Base-by-base conservation (phyloP, 495 filamentous ascomycete genomes). In the Hyaloscypha hepaticicola region DNA sequence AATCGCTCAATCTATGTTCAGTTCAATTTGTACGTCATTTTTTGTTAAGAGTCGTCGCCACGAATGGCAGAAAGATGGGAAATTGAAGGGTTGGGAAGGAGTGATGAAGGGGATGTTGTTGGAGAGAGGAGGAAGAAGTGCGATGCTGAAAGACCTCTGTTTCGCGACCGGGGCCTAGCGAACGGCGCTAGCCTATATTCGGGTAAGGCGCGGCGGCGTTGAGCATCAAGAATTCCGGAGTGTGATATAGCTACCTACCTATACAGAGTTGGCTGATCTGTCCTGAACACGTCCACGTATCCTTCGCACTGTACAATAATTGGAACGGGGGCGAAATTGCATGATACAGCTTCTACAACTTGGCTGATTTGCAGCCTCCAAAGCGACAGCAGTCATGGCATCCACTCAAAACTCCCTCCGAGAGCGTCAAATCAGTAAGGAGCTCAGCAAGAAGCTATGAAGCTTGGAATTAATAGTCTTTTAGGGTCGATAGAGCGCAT, bases 401-500 rank as follows among this genome's bases (percentile, higher is more conserved):
- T 78, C 87, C 66, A 82, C 83, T 65, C 82, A 88, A 62, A 83
- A 86, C 78, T 92, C 92, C 66, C 83, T 99, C 72, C 88, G 95
- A 76, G 95, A 97, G 82, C 92, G 93, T 76, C 95, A 99, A 86
- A 90, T 98, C 78, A 88, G 95, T 98, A 83, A 72, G 83, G 64
- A 73, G 75, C 48, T 73, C 50, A 49, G 8, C 58, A 52, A 25
- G 21, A 3, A 22, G 6, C n/a, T 25, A 31, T 45, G 29, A 19
- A 1, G 1, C 41, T n/a, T 14, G 1, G 22, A 21, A 28, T 51
- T 64, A 58, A 64, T 53, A 63, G 33, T 58, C n/a, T 38, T 55
- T 41, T 70, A 99, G 96, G 89, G 55, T 96, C 93, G 2, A 92
- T 99, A 69, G 91, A 96, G 78, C 96, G 92, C 77, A 91, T 99